Evolutionary conservation across 2,329 filamentous ascomycete genomes (phyloP).

Genomic region (Penicillium sumatraense): DNA sequence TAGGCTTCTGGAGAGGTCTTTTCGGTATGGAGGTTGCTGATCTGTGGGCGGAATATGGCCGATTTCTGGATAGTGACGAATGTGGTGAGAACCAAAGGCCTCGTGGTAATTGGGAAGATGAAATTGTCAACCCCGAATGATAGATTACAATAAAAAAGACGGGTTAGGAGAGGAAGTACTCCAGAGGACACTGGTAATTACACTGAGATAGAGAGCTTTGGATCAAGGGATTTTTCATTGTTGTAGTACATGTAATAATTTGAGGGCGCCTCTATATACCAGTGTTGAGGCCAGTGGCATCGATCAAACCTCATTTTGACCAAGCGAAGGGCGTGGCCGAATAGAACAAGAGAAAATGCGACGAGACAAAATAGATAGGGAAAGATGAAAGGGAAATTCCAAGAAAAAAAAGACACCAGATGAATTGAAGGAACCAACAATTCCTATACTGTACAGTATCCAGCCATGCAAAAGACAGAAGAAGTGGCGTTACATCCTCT

Average conservation of each 20-base stretch:
- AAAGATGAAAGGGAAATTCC: constrained; percentile 19
- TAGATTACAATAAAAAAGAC: too few species aligned
- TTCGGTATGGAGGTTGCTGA: constrained; percentile 68
- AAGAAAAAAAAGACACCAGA: constrained; percentile 35
- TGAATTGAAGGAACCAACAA: constrained; percentile 36
- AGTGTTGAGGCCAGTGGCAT: constrained; percentile 13
- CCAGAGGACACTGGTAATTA: neutral
- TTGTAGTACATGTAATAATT: constrained; percentile 28
- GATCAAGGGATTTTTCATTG: constrained; percentile 16
- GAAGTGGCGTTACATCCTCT: constrained; percentile 23
- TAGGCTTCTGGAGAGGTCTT: constrained; percentile 50
- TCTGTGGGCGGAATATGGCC: constrained; percentile 76
- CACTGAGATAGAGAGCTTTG: neutral
- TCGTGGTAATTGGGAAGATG: constrained; percentile 32
- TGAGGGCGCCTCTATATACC: constrained; percentile 23
- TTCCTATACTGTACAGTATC: constrained; percentile 47
- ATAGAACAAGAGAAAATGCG: constrained; percentile 20
- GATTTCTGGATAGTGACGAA: constrained; percentile 50
- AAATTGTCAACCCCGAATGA: constrained; percentile 28
- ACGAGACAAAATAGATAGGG: constrained; percentile 11
- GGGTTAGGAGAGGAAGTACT: too few species aligned
- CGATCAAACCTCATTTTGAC: constrained; percentile 15
- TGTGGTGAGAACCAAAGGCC: neutral
- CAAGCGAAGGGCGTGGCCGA: constrained; percentile 18
- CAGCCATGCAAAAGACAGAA: constrained; percentile 36